Base-by-base conservation (phyloP, 2,329 filamentous ascomycete species). In the Ceratocystis cubensis region DNA sequence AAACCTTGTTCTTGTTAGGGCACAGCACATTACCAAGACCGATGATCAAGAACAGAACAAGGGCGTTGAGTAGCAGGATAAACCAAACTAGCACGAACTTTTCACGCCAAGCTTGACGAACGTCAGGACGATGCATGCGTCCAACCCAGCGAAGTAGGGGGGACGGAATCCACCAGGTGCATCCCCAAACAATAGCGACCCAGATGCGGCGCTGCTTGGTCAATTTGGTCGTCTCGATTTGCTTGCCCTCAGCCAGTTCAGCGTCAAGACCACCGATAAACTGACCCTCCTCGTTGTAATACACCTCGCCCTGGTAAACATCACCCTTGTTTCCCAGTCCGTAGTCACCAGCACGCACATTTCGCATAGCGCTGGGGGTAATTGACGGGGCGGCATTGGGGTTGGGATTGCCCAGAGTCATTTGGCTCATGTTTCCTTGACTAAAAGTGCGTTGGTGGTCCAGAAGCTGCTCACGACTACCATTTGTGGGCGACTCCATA, bases 91-190 rank as follows among this genome's bases (percentile, higher is more conserved):
- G 79, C 0, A 94, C 88, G 10, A 99, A 64, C 76, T 99, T 99
- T 73, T 99, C 94, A 75, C 94, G 84, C 94, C 94, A 99, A 0
- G 94, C 94, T 84, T 96, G 89, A 30, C 94, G 89, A 7, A 99
- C 91, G 76, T 99, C 94, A 1, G 92, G 94, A 66, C 94, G 87
- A 77, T 96, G 95, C 94, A 99, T 99, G 25, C 93, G 89, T 41
- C 94, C 94, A 67, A 97, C 73, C 68, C 81, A 87, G n/a, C 83
- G 83, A 17, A 99, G 84, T 1, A 89, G 70, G 61, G 90, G 88
- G 0, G 93, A 97, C 0, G 94, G 94, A 70, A 96, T 94, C 88
- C 89, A 97, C 74, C 91, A 97, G 0, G 94, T 99, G 62, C 95
- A 70, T 0, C 84, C 82, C 91, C 92, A 97, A 2, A 94, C 89